Percentiles rank a stretch among this genome's conserved stretches.
Evolutionary conservation across 306 rosid species (phyloP).

Genomic region (Purshia tridentata): DNA sequence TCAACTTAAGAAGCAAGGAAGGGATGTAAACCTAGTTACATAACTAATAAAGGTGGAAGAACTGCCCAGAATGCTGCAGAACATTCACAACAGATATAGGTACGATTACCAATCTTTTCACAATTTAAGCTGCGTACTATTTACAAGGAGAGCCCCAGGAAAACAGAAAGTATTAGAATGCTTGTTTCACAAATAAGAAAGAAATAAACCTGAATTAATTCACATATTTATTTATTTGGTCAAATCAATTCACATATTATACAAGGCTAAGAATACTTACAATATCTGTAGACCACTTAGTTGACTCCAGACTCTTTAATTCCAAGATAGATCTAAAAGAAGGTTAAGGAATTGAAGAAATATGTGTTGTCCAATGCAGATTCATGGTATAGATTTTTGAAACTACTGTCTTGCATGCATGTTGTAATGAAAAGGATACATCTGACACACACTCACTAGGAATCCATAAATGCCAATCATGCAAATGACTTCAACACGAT

Average conservation of each 20-base stretch:
- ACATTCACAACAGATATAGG: neutral
- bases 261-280: constrained; percentile 38
- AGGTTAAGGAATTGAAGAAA: constrained; percentile 31
- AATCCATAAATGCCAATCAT: constrained; percentile 64
- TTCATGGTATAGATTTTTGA: neutral
- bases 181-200: neutral
- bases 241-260: neutral
- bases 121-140: neutral
- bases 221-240: neutral
- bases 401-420: neutral
- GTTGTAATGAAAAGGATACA: constrained; percentile 49
- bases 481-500: constrained; percentile 53
- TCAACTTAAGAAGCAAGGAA: neutral
- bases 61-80: neutral
- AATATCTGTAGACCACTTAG: constrained; percentile 47
- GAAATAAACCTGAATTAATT: neutral
- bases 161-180: neutral
- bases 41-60: no score
- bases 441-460: constrained; percentile 43
- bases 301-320: constrained; percentile 48
- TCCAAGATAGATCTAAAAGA: constrained; percentile 49
- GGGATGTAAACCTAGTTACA: no score
- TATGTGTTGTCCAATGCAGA: neutral
- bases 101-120: neutral
- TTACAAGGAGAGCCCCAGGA: neutral